Evolutionary conservation across 805 yeast species (phyloP), one percentile per base, ranked within the genome.

Genomic region (Kregervanrija pseudodelftensis): DNA sequence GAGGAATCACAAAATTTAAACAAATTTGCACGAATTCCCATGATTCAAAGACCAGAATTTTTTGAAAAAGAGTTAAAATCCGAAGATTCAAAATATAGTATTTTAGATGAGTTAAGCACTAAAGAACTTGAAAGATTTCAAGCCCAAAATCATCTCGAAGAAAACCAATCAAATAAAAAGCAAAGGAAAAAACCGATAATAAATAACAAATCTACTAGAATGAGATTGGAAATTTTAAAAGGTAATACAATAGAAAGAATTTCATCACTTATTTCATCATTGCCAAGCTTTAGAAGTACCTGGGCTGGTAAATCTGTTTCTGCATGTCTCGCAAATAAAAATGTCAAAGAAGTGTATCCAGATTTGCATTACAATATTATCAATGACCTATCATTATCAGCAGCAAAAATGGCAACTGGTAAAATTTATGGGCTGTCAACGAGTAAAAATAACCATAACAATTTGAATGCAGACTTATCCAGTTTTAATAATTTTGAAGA

Each of bases 351-450:
- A 22, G 8, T 22, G 7, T 22, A 40, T 13, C 28, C 37, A 15
- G 30, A 40, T n/a, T 40, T 63, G 1, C 63, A 67, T 62, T 59
- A 51, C 37, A 56, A 59, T 3, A 55, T 65, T 8, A 54, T 67
- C 54, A 66, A 67, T 51, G 68, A 63, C 30, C 55, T 64, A 0
- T 66, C 72, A 1, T 51, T 67, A 37, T 63, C 61, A 37, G 73
- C 73, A 3, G 73, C 73, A 1, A 41, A 63, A 36, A 49, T 63
- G 15, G 68, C 70, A 2, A 65, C 62, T 22, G 70, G 70, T 5
- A 35, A 42, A 2, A 44, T 37, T 1, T n/a, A 14, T n/a, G 36
- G 12, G 9, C 12, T 8, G 9, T n/a, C 15, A n/a, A 33, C 8
- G 36, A 33, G 10, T 33, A 33, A 11, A 33, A 33, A 14, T 33